Evolutionary conservation across 805 yeast genomes (phyloP).

Genomic region (Teunomyces cretensis): DNA sequence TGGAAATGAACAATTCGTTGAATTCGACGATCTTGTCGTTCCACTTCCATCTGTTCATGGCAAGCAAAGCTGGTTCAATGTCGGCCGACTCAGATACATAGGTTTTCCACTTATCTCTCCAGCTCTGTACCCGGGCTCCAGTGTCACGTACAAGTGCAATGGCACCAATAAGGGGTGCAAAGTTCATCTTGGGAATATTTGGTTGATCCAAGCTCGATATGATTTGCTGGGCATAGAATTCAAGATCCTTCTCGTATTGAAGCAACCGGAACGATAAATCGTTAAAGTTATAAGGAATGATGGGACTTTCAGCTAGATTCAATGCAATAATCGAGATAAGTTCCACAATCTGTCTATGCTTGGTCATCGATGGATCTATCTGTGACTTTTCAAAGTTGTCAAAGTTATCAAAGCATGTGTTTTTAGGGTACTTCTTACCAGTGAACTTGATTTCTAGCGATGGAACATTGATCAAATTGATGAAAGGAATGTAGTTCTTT

Average conservation of each 20-base stretch:
- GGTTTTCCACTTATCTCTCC: constrained; percentile 65
- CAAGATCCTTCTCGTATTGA: constrained; percentile 47
- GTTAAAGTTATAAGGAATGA: constrained; percentile 65
- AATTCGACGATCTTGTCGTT: constrained; percentile 63
- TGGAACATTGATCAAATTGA: constrained; percentile 65
- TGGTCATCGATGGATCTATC: constrained; percentile 56
- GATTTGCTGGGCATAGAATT: constrained; percentile 29
- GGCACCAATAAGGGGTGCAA: constrained; percentile 22
- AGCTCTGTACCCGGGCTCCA: constrained; percentile 49
- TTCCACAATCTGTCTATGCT: constrained; percentile 57
- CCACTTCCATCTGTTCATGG: constrained; percentile 78
- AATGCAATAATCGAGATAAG: constrained; percentile 53
- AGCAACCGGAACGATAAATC: constrained; percentile 46
- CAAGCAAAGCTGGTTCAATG: constrained; percentile 68
- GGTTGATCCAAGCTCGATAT: constrained; percentile 7
- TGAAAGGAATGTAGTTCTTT: constrained; percentile 71
- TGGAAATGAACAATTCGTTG: constrained; percentile 51
- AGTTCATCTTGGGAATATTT: constrained; percentile 20
- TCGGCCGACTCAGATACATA: constrained; percentile 42
- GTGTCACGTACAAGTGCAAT: constrained; percentile 26
- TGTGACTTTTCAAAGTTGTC: constrained; percentile 46
- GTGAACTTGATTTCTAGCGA: constrained; percentile 58
- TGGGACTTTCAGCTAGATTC: constrained; percentile 70
- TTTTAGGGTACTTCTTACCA: constrained; percentile 44
- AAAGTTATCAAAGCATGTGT: constrained; percentile 66